phyloP scores from a whole-genome alignment of 1,284 basidiomycete genomes.

The Trametes sp. region DNA sequence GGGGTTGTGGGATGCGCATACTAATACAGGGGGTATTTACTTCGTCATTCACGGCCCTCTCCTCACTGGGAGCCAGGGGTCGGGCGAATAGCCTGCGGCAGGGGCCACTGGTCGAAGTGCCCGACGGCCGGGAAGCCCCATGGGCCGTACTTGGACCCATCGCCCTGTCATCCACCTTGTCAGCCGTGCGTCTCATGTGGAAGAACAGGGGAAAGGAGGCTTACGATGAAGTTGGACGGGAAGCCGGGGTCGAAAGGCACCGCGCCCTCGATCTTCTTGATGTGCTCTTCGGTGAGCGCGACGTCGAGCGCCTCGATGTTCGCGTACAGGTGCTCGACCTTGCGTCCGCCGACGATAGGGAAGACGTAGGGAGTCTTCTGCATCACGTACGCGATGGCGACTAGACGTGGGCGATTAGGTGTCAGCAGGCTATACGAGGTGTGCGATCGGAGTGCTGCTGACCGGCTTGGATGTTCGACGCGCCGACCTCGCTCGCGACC shows the following conservation, averaged over 20 bases:
- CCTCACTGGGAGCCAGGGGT: not conserved
- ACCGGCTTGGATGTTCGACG: slow-evolving; percentile 27
- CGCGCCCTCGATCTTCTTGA: slow-evolving; percentile 30
- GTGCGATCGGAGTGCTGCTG: no score
- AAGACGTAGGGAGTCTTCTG: slow-evolving; percentile 28
- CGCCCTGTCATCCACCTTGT: not conserved
- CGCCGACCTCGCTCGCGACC: slow-evolving; percentile 34
- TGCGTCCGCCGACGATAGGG: slow-evolving; percentile 36
- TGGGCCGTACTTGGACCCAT: not conserved
- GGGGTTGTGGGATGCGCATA: no score
- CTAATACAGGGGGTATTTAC: not conserved
- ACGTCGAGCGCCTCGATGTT: slow-evolving; percentile 36
- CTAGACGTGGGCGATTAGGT: not conserved
- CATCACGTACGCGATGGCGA: slow-evolving; percentile 37
- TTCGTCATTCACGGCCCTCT: not conserved
- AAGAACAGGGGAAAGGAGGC: not conserved
- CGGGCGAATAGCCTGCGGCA: not conserved
- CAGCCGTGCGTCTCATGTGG: not conserved
- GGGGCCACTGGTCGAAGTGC: slow-evolving; percentile 1
- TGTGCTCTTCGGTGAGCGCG: slow-evolving; percentile 30
- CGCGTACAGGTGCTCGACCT: slow-evolving; percentile 34
- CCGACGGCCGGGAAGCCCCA: not conserved
- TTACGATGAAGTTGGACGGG: slow-evolving; percentile 30
- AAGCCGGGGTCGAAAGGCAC: slow-evolving; percentile 34
- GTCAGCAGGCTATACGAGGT: not conserved